Base-by-base conservation (phyloP, 768 basidiomycete genomes). In the Clavaria fumosa region DNA sequence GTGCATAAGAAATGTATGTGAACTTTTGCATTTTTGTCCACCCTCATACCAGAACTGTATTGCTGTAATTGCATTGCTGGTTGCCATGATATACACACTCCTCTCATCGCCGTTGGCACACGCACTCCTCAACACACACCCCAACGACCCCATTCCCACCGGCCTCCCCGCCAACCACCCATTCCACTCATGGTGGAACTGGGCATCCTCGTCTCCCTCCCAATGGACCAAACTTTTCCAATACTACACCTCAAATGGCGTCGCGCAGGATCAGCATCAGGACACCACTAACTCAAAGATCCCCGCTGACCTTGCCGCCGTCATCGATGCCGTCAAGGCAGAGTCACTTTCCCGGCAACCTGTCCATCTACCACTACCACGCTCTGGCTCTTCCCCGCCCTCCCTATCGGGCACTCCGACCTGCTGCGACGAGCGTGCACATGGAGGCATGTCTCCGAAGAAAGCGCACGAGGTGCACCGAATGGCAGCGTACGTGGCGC, bases 371-470 rank as follows among this genome's bases (percentile, higher is more conserved):
- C 4, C 27, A 5, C 39, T 4, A 6, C 20, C 26, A 10, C 34
- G 18, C 4, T 5, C 9, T n/a, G 26, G 23, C 15, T 33, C 24
- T 23, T 15, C 14, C 19, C 28, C 43, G 7, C 21, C 44, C 10
- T 35, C 53, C n/a, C n/a, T n/a, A n/a, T n/a, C n/a, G n/a, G n/a
- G n/a, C n/a, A n/a, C n/a, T n/a, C n/a, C n/a, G n/a, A n/a, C n/a
- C n/a, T n/a, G n/a, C n/a, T n/a, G n/a, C n/a, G n/a, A n/a, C n/a
- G n/a, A n/a, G n/a, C n/a, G n/a, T n/a, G n/a, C n/a, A n/a, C n/a
- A n/a, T n/a, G n/a, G n/a, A 31, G 75, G 79, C 11, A 75, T 80
- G 69, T 79, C 78, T 3, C 78, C 78, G 4, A 84, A 84, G 52
- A 84, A 84, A 50, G 57, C 59, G 2, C 80, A 84, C 44, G 81